phyloP scores from a whole-genome alignment of 108 stramenopile genomes.

The Pseudonitzschia pungens region DNA sequence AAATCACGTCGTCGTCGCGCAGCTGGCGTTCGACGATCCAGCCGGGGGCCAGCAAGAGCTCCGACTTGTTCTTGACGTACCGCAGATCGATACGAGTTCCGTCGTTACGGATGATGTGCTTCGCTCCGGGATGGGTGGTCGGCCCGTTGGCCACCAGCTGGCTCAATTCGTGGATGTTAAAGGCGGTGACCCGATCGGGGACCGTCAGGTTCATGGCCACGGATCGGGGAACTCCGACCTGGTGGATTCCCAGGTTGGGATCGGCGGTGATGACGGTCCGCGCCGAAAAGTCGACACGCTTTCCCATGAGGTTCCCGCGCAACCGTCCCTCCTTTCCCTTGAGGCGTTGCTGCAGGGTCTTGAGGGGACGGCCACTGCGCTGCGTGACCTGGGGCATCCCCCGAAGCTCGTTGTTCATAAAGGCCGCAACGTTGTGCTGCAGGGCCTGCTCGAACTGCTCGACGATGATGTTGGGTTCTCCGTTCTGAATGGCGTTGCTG shows the following conservation, averaged over 20 bases:
- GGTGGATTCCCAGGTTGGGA: slow-evolving; percentile 98
- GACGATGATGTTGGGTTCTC: slow-evolving; percentile 90
- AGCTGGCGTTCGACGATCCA: slow-evolving; percentile 99
- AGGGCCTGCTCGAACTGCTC: slow-evolving; percentile 95
- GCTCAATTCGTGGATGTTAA: slow-evolving; percentile 86
- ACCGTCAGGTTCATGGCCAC: slow-evolving; percentile 98
- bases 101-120: slow-evolving; percentile 96
- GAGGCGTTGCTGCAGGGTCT: slow-evolving; percentile 93
- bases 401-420: slow-evolving; percentile 93
- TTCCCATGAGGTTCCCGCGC: slow-evolving; percentile 99
- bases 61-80: slow-evolving; percentile 92
- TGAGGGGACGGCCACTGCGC: slow-evolving; percentile 94
- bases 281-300: slow-evolving; percentile 98
- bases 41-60: slow-evolving; percentile 87
- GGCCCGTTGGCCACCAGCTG: slow-evolving; percentile 94
- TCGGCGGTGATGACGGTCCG: slow-evolving; percentile 99
- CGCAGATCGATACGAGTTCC: slow-evolving; percentile 93
- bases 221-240: slow-evolving; percentile 97
- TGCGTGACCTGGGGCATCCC: slow-evolving; percentile 94
- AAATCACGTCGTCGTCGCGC: slow-evolving; percentile 94
- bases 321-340: slow-evolving; percentile 99
- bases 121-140: slow-evolving; percentile 94
- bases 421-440: slow-evolving; percentile 92
- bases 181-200: slow-evolving; percentile 95
- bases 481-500: slow-evolving; percentile 84